Evolutionary conservation across 495 filamentous ascomycete species (phyloP), one percentile per base, ranked within the genome.

Genomic region (Emericellopsis terricola): DNA sequence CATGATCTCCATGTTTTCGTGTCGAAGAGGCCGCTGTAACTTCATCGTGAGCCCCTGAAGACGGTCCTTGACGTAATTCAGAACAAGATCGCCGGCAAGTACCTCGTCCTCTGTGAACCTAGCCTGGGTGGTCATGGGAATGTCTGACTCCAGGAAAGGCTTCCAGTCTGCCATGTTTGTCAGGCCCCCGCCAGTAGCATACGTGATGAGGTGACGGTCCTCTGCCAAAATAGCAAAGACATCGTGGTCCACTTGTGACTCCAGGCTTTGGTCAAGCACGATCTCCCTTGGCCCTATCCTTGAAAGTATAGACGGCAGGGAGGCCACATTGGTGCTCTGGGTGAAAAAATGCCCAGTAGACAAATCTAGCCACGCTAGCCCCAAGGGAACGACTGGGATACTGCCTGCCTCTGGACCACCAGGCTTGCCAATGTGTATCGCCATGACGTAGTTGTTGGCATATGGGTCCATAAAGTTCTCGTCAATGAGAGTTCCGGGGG

Each of bases 391-490:
- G n/a, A 37, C 3, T 18, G 27, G 28, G 38, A 24, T 6, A 13
- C 24, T 15, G 18, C 28, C 15, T 34, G 10, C 10, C n/a, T n/a
- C n/a, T n/a, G n/a, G n/a, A n/a, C 29, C 6, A 26, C 4, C 24
- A 23, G 30, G 14, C 29, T 19, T 15, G 21, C 43, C 40, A n/a
- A 54, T 38, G 44, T 85, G 69, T 24, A 93, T 64, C 24, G 79
- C 73, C 41, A 96, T 68, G 27, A 97, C 53, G 49, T 84, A 97
- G 48, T 94, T 93, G 50, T 91, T 92, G 41, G 82, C 73, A 34
- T 77, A 84, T 0, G 83, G 78, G 45, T 94, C 80, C 60, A 96
- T 80, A 51, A 94, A 96, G 41, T 86, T 84, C 53, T 99, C 91
- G 51, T 99, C 89, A 43, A 96, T 93, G 28, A 96, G 55, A 1